phyloP scores from a whole-genome alignment of 192 early-diverging fungal species.

The Gamsiella multidivaricata region DNA sequence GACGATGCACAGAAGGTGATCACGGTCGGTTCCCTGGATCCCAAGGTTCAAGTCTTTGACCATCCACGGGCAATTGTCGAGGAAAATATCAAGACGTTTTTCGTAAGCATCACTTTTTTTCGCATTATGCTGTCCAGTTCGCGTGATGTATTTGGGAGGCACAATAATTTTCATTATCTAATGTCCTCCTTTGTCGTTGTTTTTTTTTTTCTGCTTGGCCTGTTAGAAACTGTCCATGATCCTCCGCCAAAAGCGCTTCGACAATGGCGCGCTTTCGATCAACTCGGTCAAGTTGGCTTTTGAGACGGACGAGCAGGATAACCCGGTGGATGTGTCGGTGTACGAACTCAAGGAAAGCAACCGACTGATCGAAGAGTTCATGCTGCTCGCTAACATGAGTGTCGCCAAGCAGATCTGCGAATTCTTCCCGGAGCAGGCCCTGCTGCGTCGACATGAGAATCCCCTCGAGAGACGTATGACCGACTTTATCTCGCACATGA shows the following conservation, averaged over 20 bases:
- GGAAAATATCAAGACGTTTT: slow-evolving; percentile 55
- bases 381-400: slow-evolving; percentile 95
- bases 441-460: slow-evolving; percentile 86
- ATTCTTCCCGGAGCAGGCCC: slow-evolving; percentile 90
- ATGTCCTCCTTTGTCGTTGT: background rate
- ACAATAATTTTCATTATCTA: background rate
- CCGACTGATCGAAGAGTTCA: slow-evolving; percentile 95
- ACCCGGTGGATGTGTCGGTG: slow-evolving; percentile 87
- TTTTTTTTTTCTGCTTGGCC: background rate
- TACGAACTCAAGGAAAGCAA: slow-evolving; percentile 92
- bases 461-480: slow-evolving; percentile 68
- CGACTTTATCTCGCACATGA: slow-evolving; percentile 84
- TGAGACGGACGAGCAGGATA: slow-evolving; percentile 84
- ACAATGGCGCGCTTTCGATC: slow-evolving; percentile 87
- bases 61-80: slow-evolving; percentile 43
- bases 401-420: slow-evolving; percentile 92
- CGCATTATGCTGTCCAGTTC: background rate
- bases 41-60: slow-evolving; percentile 58
- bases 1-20: slow-evolving; percentile 91
- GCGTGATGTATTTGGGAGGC: background rate
- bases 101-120: slow-evolving; percentile 41
- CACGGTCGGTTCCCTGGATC: slow-evolving; percentile 64
- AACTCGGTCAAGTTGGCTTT: slow-evolving; percentile 90
- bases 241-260: slow-evolving; percentile 78
- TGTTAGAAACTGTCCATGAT: slow-evolving; percentile 76